Conservation (phyloP, 106 monocot species). For the Iris macrosiphon region DNA sequence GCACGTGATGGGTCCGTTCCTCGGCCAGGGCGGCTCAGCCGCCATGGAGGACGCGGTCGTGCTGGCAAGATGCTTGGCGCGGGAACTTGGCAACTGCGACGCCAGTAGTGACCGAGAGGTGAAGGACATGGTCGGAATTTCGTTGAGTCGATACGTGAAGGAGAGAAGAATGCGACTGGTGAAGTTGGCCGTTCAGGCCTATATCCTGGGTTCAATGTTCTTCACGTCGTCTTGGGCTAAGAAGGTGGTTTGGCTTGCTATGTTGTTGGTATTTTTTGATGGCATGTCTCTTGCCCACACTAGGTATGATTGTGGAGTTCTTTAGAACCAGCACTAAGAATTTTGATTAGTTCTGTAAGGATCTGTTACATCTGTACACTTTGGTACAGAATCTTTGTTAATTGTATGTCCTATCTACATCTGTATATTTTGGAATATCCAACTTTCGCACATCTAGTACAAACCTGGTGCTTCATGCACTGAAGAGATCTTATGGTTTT, state of each 20-base stretch:
- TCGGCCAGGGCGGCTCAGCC: constrained; percentile 23
- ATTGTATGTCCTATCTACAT: no score
- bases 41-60: constrained; percentile 26
- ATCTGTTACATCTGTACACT: no score
- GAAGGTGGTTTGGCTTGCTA: constrained; percentile 10
- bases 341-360: no score
- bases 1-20: constrained; percentile 33
- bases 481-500: no score
- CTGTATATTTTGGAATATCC: no score
- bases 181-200: constrained; percentile 25
- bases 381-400: no score
- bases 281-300: constrained; percentile 11
- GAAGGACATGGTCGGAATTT: constrained; percentile 2
- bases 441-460: no score
- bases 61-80: constrained; percentile 22
- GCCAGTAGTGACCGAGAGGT: constrained; percentile 3
- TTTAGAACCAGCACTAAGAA: no score
- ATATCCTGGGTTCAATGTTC: constrained; percentile 15
- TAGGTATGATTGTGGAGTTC: constrained; percentile 23
- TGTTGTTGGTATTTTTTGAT: constrained; percentile 18
- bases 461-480: no score
- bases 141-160: constrained; percentile 26
- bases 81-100: not conserved
- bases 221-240: not conserved
- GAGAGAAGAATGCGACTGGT: constrained; percentile 37